These are phyloP conservation scores for Pseudogymnoascus sp. DNA, from an alignment of 2,329 filamentous ascomycete species.

Conservation along the genomic window DNA sequence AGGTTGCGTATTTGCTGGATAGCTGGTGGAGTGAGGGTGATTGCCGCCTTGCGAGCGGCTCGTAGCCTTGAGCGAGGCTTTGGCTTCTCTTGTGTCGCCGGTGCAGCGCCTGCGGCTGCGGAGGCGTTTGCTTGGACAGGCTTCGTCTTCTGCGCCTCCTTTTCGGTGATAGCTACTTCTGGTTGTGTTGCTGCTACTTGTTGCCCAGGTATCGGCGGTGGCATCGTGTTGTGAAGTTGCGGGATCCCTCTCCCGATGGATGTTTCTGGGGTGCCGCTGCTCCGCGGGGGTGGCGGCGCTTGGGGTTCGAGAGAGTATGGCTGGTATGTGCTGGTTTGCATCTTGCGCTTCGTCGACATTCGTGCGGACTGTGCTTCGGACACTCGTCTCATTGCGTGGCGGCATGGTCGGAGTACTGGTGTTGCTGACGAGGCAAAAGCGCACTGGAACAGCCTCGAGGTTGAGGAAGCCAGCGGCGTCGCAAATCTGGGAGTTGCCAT, in stretches of 20 bases:
- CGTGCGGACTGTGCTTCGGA: constrained; percentile 35
- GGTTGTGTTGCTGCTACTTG: constrained; percentile 27
- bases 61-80: constrained; percentile 60
- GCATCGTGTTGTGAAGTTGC: constrained; percentile 36
- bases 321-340: constrained; percentile 58
- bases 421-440: constrained; percentile 22
- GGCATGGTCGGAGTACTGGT: constrained; percentile 31
- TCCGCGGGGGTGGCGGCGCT: constrained; percentile 47
- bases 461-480: constrained; percentile 24
- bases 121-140: constrained; percentile 34
- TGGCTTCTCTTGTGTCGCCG: constrained; percentile 26
- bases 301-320: constrained; percentile 48
- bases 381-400: constrained; percentile 36
- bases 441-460: constrained; percentile 10
- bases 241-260: constrained; percentile 45
- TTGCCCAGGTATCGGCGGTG: constrained; percentile 33
- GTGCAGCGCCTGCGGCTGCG: constrained; percentile 36
- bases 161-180: constrained; percentile 46
- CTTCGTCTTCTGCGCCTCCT: constrained; percentile 59
- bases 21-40: constrained; percentile 73
- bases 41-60: constrained; percentile 73
- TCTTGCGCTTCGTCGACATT: constrained; percentile 47
- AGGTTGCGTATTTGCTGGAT: constrained; percentile 69
- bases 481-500: constrained; percentile 26
- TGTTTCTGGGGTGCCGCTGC: constrained; percentile 48